Evolutionary conservation across 2,329 filamentous ascomycete genomes (phyloP).

Genomic region (Aureobasidium mangrovei): DNA sequence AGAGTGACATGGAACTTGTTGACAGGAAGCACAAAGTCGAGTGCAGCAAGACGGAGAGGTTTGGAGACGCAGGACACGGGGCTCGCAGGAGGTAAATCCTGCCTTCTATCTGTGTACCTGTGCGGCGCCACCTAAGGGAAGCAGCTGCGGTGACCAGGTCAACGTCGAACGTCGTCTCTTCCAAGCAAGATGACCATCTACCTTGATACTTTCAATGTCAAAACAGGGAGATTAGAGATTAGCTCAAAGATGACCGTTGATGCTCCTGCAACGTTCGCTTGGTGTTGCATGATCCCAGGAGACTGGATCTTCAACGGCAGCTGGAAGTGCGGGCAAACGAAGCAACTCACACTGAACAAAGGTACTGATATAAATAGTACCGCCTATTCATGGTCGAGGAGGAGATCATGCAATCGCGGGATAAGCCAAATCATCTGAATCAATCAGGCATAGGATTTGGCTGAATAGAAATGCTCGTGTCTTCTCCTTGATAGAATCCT

Average conservation of each 20-base stretch:
- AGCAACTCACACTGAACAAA: not conserved
- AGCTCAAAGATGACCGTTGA: not conserved
- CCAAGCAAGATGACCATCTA: no score
- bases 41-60: not conserved
- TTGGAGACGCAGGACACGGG: not conserved
- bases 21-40: not conserved
- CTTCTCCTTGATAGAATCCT: no score
- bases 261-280: not conserved
- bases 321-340: not conserved
- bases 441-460: no score
- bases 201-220: not conserved
- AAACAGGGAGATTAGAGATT: slow-evolving; percentile 8
- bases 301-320: not conserved
- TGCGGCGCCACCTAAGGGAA: not conserved
- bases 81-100: not conserved
- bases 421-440: no score
- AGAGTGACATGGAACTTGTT: slow-evolving; percentile 2
- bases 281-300: not conserved
- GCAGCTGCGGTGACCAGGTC: not conserved
- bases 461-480: no score
- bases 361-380: no score
- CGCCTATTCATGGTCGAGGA: no score
- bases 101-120: not conserved
- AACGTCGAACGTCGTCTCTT: slow-evolving; percentile 4
- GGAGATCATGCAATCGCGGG: no score